Base-by-base conservation (phyloP, 495 filamentous ascomycete species). In the Trichoderma erinaceum region DNA sequence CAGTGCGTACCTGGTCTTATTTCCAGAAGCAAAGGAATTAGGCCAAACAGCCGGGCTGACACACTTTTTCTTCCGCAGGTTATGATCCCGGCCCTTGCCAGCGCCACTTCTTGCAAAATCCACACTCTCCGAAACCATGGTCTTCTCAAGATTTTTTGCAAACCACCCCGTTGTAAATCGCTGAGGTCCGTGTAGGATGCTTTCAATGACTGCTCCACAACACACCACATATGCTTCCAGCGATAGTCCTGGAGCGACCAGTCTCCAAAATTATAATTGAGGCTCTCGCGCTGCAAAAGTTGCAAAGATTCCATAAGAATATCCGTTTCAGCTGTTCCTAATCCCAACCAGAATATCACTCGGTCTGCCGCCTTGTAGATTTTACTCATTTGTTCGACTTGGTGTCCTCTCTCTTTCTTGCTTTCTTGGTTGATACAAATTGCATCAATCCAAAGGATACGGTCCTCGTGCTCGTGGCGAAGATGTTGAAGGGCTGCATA, bases 121-220 rank as follows among this genome's bases (percentile, higher is more conserved):
- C 69, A 63, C 79, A 73, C 43, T 81, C 73, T 68, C 82, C 80
- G 8, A 82, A 43, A 63, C 74, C 72, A 64, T 18, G 61, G 27
- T 3, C 23, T n/a, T 8, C 2, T 23, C 3, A 64, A 23, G 23
- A 64, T 13, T 13, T 64, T 23, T 4, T 50, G 16, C 46, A 50
- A n/a, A n/a, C 46, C 46, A n/a, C 16, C 6, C 7, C n/a, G 15
- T 7, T 50, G 16, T 21, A 50, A 50, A n/a, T 50, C 46, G 3
- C n/a, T 7, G 15, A 50, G 7, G 6, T 50, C 2, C 1, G 46
- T 7, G n/a, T 50, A n/a, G 1, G n/a, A 18, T 21, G 1, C 2
- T n/a, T n/a, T n/a, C 46, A 18, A 50, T 7, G 6, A 18, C n/a
- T 3, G 6, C 46, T 21, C 15, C 15, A 21, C 16, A 50, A n/a